Evolutionary conservation across 352 stramenopile species (phyloP), one percentile per base, ranked within the genome.

Genomic region (Globisporangium splendens): DNA sequence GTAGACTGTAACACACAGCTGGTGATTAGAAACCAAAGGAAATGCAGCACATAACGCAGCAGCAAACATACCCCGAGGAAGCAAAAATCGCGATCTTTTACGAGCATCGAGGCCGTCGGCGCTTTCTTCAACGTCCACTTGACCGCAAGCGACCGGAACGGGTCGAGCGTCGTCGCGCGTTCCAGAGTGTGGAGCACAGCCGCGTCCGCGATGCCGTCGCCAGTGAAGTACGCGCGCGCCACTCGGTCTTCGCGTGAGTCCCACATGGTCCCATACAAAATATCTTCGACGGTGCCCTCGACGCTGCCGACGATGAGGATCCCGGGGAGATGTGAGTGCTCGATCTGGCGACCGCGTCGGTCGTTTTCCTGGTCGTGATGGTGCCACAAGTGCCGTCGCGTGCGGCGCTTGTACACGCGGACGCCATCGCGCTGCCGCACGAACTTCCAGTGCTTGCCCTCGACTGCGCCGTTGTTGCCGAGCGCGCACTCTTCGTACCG

Each of bases 81-180:
- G 68, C 72, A 84, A 18, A 84, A 73, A 46, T 84, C 72, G 33
- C 74, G 62, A 47, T 84, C 69, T 52, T 79, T 77, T 35, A 79
- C 70, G 38, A 81, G 54, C 17, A 80, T 52, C 0, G 67, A 63
- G 12, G 66, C 67, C 1, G 61, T 57, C 20, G 73, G 66, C 41
- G 70, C 70, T 18, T 70, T 73, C 56, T 71, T 74, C 24, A 77
- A 50, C n/a, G 58, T 55, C 72, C 69, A 83, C 52, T 79, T 79
- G 56, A 84, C 67, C 49, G 63, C 67, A 22, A 84, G 64, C 35
- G 72, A 81, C 8, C 72, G 63, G 49, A 75, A 84, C 10, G 74
- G 64, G 14, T 79, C 68, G 5, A 62, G 49, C 21, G 52, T 46
- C 13, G 59, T 68, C 24, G 74, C 69, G 3, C 20, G 50, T 50